Evolutionary conservation across 1,284 basidiomycete species (phyloP).

Genomic region (Coniferiporia weirii): DNA sequence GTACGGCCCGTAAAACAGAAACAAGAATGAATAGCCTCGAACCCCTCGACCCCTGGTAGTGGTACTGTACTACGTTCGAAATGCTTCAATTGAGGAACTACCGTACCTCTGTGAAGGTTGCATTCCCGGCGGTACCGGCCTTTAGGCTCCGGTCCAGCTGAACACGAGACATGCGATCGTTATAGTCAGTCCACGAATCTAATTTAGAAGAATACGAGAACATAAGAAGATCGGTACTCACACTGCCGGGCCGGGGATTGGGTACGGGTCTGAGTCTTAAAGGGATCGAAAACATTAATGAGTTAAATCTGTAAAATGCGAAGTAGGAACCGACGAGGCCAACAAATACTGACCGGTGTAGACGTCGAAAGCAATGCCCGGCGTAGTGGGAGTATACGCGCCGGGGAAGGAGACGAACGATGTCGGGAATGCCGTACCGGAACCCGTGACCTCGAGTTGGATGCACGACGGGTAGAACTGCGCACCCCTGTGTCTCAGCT

Average conservation of each 20-base stretch:
- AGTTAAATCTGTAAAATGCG: neutral
- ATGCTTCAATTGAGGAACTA: too few relatives aligned
- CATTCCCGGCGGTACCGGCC: too few relatives aligned
- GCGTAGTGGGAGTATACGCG: slow-evolving; percentile 43
- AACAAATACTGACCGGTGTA: slow-evolving; percentile 26
- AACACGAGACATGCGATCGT: neutral
- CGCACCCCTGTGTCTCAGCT: slow-evolving; percentile 32
- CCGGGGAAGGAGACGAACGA: slow-evolving; percentile 48
- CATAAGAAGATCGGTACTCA: slow-evolving; percentile 6
- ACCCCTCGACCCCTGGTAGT: too few relatives aligned
- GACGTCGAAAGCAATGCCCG: slow-evolving; percentile 38
- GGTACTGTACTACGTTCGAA: too few relatives aligned
- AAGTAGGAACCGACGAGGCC: neutral
- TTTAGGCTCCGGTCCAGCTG: slow-evolving; percentile 6
- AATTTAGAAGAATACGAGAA: neutral
- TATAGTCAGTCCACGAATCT: neutral
- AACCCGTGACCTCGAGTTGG: slow-evolving; percentile 46
- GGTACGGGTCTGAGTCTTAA: slow-evolving; percentile 18
- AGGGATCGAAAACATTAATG: neutral
- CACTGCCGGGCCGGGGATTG: slow-evolving; percentile 23
- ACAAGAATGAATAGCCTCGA: too few relatives aligned
- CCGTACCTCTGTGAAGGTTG: too few relatives aligned
- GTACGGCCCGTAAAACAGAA: too few relatives aligned
- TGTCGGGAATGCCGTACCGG: slow-evolving; percentile 41
- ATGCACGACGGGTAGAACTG: slow-evolving; percentile 45